A percentile compares a stretch with the other conserved stretches of the same genome.
These are phyloP conservation scores for Antrodiella citrinella DNA, from an alignment of 768 basidiomycete genomes.

Conservation along the genomic window DNA sequence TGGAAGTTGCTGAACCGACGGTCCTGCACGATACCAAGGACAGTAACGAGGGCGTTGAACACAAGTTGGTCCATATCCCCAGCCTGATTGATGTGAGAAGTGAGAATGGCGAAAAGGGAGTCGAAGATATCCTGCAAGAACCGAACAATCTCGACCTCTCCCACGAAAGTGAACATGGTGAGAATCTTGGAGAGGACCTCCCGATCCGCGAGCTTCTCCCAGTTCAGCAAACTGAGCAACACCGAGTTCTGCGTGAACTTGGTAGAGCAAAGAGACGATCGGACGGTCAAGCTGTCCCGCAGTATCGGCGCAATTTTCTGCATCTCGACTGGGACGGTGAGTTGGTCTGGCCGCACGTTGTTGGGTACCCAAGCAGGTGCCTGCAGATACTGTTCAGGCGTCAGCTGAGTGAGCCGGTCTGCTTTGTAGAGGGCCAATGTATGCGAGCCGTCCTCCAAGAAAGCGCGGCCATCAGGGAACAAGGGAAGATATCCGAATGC, in stretches of 20 bases:
- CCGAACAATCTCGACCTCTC: constrained; percentile 92
- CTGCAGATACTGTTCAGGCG: constrained; percentile 63
- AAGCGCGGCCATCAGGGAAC: constrained; percentile 65
- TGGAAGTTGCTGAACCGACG: constrained; percentile 94
- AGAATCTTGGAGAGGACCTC: constrained; percentile 66
- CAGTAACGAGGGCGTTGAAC: constrained; percentile 85
- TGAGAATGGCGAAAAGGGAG: constrained; percentile 82
- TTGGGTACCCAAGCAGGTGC: constrained; percentile 53
- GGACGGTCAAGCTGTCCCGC: constrained; percentile 71
- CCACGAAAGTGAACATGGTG: constrained; percentile 82
- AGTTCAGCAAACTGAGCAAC: constrained; percentile 69
- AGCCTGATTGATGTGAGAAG: constrained; percentile 62
- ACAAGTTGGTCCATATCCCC: constrained; percentile 81
- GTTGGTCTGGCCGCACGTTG: constrained; percentile 53
- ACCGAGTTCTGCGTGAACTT: constrained; percentile 87
- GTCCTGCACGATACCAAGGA: constrained; percentile 89
- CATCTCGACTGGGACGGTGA: constrained; percentile 51
- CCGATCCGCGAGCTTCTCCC: constrained; percentile 63
- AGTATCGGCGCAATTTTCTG: constrained; percentile 58
- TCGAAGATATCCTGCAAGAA: constrained; percentile 89
- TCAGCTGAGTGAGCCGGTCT: constrained; percentile 56
- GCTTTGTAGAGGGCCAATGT: constrained; percentile 77
- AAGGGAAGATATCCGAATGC: constrained; percentile 91
- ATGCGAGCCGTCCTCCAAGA: constrained; percentile 87
- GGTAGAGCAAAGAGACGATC: constrained; percentile 89